Conservation (phyloP, 768 basidiomycete genomes). For the Gloeostereum incarnatum region DNA sequence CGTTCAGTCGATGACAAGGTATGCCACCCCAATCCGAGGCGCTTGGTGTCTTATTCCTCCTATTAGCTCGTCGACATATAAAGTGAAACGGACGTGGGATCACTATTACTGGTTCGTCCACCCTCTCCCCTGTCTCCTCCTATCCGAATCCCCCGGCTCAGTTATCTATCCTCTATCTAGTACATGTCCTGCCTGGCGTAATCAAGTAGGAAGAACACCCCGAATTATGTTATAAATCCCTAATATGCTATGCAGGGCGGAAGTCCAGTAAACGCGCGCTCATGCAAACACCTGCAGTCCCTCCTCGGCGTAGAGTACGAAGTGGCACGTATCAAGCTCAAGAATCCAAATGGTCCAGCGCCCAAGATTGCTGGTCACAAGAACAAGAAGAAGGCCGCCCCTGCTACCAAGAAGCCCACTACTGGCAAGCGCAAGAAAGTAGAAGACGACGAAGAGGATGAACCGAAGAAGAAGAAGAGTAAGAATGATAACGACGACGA, state of each 20-base stretch:
- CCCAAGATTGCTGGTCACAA: constrained; percentile 8
- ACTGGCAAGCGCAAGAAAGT: constrained; percentile 1
- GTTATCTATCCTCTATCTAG: not conserved
- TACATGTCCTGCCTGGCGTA: not conserved
- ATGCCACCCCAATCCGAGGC: not conserved
- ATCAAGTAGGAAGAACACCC: not conserved
- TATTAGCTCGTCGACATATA: constrained; percentile 10
- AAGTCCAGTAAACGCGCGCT: constrained; percentile 12
- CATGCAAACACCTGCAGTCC: constrained; percentile 14
- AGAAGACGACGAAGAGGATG: constrained; percentile 3
- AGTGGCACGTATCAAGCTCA: constrained; percentile 29
- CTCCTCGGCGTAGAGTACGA: constrained; percentile 40
- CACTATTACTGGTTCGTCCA: constrained; percentile 29
- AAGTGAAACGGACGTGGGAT: constrained; percentile 25
- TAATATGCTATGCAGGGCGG: not conserved
- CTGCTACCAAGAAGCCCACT: constrained; percentile 2
- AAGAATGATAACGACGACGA: constrained; percentile 20
- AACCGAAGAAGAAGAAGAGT: constrained; percentile 11
- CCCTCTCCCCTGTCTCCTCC: not conserved
- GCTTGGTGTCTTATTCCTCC: not conserved
- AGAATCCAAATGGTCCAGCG: constrained; percentile 25
- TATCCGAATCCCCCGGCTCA: not conserved
- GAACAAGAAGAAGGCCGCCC: constrained; percentile 3
- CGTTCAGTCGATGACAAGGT: constrained; percentile 32
- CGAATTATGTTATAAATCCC: not conserved